These are phyloP conservation scores for Krasilnikovozyma curviuscula DNA, from an alignment of 768 basidiomycete genomes.

Conservation along the genomic window DNA sequence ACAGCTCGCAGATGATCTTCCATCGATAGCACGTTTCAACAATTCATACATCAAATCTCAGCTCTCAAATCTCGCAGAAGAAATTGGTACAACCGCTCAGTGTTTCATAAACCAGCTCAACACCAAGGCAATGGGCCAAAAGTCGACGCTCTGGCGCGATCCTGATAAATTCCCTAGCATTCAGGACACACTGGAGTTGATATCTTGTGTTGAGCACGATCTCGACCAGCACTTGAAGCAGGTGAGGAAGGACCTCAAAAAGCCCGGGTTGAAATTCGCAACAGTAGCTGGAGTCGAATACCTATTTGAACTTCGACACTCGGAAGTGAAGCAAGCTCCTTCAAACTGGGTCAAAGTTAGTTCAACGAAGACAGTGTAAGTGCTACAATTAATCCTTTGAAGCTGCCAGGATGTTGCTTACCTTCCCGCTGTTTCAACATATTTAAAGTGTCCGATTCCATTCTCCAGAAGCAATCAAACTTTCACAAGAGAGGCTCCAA, in stretches of 20 bases:
- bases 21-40: too few relatives aligned
- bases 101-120: too few relatives aligned
- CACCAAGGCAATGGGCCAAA: too few relatives aligned
- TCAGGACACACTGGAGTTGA: constrained; percentile 43
- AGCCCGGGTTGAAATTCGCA: constrained; percentile 54
- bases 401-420: not conserved
- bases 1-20: too few relatives aligned
- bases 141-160: too few relatives aligned
- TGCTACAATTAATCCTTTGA: constrained; percentile 9
- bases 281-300: constrained; percentile 39
- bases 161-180: too few relatives aligned
- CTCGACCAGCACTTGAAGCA: constrained; percentile 52
- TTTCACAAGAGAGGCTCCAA: constrained; percentile 50
- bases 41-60: too few relatives aligned
- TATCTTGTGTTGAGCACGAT: constrained; percentile 48
- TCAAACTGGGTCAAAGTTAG: constrained; percentile 24
- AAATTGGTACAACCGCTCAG: too few relatives aligned
- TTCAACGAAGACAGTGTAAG: not conserved
- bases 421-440: constrained; percentile 15
- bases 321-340: constrained; percentile 21
- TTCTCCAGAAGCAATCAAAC: constrained; percentile 36
- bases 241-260: constrained; percentile 50
- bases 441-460: constrained; percentile 39
- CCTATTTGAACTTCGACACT: constrained; percentile 42
- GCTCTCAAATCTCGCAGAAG: too few relatives aligned